Conservation (phyloP, 2,329 filamentous ascomycete genomes). For the Cercospora beticola region DNA sequence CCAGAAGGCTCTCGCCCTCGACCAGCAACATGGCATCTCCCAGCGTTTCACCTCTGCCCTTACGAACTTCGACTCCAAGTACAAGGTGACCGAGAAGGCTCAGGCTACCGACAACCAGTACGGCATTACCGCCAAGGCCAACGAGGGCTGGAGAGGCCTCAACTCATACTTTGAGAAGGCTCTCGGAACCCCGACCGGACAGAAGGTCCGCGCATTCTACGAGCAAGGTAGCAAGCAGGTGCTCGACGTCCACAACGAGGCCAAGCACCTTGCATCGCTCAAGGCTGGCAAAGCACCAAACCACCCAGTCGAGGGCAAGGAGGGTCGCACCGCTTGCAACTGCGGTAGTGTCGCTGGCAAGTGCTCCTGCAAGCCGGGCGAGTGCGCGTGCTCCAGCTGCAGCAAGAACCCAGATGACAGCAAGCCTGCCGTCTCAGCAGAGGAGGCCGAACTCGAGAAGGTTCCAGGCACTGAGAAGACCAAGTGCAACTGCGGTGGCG, state of each 20-base stretch:
- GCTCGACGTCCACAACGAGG: slow-evolving; percentile 89
- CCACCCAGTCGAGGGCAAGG: slow-evolving; percentile 41
- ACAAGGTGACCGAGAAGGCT: slow-evolving; percentile 83
- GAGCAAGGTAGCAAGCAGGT: slow-evolving; percentile 81
- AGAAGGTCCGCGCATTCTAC: slow-evolving; percentile 88
- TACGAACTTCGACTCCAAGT: slow-evolving; percentile 75
- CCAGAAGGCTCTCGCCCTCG: slow-evolving; percentile 79
- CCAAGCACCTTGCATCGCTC: slow-evolving; percentile 79
- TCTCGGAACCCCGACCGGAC: slow-evolving; percentile 78
- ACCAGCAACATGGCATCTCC: slow-evolving; percentile 85
- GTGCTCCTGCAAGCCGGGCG: slow-evolving; percentile 48
- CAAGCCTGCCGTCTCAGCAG: slow-evolving; percentile 29
- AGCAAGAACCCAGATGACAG: slow-evolving; percentile 46
- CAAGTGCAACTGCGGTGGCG: slow-evolving; percentile 52
- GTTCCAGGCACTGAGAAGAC: slow-evolving; percentile 54
- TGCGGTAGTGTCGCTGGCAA: slow-evolving; percentile 45
- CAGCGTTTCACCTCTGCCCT: slow-evolving; percentile 75
- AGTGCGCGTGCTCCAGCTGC: slow-evolving; percentile 49
- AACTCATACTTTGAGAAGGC: slow-evolving; percentile 95
- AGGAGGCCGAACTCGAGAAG: slow-evolving; percentile 44
- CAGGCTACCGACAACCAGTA: slow-evolving; percentile 82
- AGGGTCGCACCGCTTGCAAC: slow-evolving; percentile 48
- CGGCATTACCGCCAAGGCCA: slow-evolving; percentile 73
- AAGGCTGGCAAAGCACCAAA: slow-evolving; percentile 62
- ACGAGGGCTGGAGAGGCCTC: slow-evolving; percentile 65